phyloP scores from a whole-genome alignment of 768 basidiomycete species.

The Lactarius sp. region DNA sequence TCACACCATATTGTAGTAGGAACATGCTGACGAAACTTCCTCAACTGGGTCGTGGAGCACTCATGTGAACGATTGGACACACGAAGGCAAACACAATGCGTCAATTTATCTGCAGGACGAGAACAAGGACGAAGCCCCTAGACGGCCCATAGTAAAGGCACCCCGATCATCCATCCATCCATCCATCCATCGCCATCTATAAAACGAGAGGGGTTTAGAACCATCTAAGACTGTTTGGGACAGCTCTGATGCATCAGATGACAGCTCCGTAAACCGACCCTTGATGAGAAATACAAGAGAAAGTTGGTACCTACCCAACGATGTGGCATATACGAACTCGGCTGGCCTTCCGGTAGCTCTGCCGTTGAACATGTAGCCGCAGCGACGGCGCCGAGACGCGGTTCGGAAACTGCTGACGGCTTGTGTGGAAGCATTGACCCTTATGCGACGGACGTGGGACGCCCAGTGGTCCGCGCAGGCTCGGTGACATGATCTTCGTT shows the following conservation, averaged over 20 bases:
- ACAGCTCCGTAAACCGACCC: not conserved
- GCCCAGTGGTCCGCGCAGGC: no score
- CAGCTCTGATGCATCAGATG: no score
- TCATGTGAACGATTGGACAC: not conserved
- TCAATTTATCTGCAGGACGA: not conserved
- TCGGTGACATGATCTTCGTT: not conserved
- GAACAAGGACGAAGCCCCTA: not conserved
- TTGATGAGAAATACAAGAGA: not conserved
- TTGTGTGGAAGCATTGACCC: not conserved
- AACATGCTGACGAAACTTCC: conserved; percentile 1
- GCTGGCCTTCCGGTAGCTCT: not conserved
- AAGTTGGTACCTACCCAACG: not conserved
- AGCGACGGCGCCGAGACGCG: not conserved
- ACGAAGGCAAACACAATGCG: not conserved
- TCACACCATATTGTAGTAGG: conserved; percentile 4
- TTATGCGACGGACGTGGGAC: not conserved
- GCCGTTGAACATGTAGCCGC: not conserved
- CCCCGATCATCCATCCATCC: not conserved
- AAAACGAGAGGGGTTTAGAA: no score
- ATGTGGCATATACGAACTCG: not conserved
- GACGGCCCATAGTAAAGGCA: no score
- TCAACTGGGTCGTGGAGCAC: conserved; percentile 10
- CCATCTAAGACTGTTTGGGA: no score
- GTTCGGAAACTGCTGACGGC: not conserved
- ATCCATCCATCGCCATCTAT: not conserved